A percentile compares a stretch with the other conserved stretches of the same genome.
phyloP scores from a whole-genome alignment of 192 early-diverging fungal genomes.

The Coemansia sp. region DNA sequence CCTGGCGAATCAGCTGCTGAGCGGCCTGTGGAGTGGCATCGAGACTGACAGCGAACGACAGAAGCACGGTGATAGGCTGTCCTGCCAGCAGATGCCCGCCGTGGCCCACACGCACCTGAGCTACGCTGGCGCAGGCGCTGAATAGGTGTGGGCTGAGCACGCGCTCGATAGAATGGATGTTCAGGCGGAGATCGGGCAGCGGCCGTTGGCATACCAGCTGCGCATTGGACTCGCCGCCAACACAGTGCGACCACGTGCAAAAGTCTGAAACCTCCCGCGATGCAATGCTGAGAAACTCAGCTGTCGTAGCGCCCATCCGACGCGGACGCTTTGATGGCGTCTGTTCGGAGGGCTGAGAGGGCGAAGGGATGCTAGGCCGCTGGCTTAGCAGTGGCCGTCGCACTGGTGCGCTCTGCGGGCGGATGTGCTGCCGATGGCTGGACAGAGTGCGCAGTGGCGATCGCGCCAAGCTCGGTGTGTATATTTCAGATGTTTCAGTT shows the following conservation, averaged over 20 bases:
- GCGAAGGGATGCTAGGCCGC: slow-evolving; percentile 1
- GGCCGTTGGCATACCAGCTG: slow-evolving; percentile 21
- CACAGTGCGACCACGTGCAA: slow-evolving; percentile 45
- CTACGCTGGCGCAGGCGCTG: slow-evolving; percentile 16
- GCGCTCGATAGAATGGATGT: slow-evolving; percentile 5
- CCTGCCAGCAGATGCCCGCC: slow-evolving; percentile 10
- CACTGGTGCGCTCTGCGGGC: slow-evolving; percentile 7
- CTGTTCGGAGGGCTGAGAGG: background rate
- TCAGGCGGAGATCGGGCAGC: slow-evolving; percentile 16
- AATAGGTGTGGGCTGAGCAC: slow-evolving; percentile 33
- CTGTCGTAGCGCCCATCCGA: slow-evolving; percentile 13
- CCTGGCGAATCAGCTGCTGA: background rate
- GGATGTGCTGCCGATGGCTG: slow-evolving; percentile 11
- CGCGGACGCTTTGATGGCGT: slow-evolving; percentile 37
- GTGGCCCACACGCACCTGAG: slow-evolving; percentile 3
- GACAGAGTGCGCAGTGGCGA: slow-evolving; percentile 26
- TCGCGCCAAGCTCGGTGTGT: background rate
- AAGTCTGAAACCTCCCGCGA: slow-evolving; percentile 27
- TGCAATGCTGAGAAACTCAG: slow-evolving; percentile 17
- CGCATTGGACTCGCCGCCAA: slow-evolving; percentile 13
- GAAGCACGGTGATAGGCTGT: slow-evolving; percentile 20
- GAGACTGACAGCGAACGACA: slow-evolving; percentile 35
- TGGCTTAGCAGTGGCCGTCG: slow-evolving; percentile 26
- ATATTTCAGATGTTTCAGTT: background rate
- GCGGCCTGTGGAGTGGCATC: slow-evolving; percentile 30